phyloP scores from a whole-genome alignment of 192 early-diverging fungal genomes.

The Coemansia sp. region DNA sequence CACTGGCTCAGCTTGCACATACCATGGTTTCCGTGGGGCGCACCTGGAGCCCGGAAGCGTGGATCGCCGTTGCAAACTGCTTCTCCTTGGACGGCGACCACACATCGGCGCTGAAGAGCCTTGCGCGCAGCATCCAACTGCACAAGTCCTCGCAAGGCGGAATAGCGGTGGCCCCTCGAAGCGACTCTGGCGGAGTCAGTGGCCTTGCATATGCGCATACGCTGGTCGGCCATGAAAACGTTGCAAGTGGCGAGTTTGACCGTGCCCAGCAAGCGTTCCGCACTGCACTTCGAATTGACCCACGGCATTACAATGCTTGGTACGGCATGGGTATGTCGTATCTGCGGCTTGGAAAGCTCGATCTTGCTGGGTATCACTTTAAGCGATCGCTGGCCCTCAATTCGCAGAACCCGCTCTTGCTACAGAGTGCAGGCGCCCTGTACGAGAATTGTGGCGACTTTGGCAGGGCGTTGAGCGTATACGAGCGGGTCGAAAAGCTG shows the following conservation, averaged over 20 bases:
- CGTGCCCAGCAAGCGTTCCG: slow-evolving; percentile 73
- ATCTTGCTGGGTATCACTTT: slow-evolving; percentile 73
- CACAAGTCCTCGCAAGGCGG: slow-evolving; percentile 26
- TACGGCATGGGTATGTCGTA: slow-evolving; percentile 79
- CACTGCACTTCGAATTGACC: slow-evolving; percentile 67
- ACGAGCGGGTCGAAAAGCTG: slow-evolving; percentile 62
- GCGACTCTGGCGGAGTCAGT: slow-evolving; percentile 28
- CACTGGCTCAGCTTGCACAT: slow-evolving; percentile 72
- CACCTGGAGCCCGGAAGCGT: slow-evolving; percentile 73
- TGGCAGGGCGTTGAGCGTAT: slow-evolving; percentile 60
- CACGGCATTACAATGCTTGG: slow-evolving; percentile 84
- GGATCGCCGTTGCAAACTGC: slow-evolving; percentile 73
- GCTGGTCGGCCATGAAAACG: slow-evolving; percentile 80
- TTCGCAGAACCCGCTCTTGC: slow-evolving; percentile 66
- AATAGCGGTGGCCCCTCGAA: slow-evolving; percentile 23
- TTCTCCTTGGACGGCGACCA: slow-evolving; percentile 77
- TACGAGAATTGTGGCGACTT: slow-evolving; percentile 60
- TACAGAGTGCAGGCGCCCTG: slow-evolving; percentile 73
- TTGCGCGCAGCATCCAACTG: slow-evolving; percentile 72
- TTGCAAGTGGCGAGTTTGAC: slow-evolving; percentile 71
- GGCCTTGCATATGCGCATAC: slow-evolving; percentile 77
- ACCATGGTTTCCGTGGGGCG: slow-evolving; percentile 66
- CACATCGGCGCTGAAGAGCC: slow-evolving; percentile 71
- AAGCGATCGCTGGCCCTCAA: slow-evolving; percentile 72
- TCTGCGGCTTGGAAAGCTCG: slow-evolving; percentile 68